Evolutionary conservation across 441 rosid species (phyloP).

Genomic region (Populus hybrid): DNA sequence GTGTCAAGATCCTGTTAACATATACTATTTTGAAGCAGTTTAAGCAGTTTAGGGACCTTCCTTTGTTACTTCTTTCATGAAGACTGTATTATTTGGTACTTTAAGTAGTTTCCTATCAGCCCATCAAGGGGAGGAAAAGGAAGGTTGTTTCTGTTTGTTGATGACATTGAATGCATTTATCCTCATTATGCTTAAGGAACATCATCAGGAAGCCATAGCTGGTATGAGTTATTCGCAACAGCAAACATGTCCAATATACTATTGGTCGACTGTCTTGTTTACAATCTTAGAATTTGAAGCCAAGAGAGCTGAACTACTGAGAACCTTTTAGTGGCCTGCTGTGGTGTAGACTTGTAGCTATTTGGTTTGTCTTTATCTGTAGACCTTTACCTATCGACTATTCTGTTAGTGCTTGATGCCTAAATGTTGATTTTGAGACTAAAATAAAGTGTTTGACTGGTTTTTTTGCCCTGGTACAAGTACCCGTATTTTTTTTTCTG

Average conservation of each 20-base stretch:
- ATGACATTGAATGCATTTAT: neutral
- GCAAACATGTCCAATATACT: neutral
- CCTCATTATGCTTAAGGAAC: neutral
- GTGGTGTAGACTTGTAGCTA: neutral
- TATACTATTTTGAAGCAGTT: neutral
- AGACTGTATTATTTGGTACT: too few relatives aligned
- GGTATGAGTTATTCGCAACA: neutral
- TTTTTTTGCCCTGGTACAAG: neutral
- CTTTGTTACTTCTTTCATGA: neutral
- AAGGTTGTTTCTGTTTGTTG: too few relatives aligned
- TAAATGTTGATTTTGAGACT: neutral
- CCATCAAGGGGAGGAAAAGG: too few relatives aligned
- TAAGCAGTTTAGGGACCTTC: neutral
- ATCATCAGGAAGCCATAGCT: neutral
- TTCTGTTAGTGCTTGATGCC: neutral
- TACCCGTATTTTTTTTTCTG: neutral
- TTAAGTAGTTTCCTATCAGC: too few relatives aligned
- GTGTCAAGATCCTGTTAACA: neutral
- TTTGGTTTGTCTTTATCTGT: neutral
- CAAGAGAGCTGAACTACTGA: neutral
- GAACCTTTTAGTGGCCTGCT: neutral
- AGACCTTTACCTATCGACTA: neutral
- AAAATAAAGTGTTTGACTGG: neutral
- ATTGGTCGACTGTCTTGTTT: neutral
- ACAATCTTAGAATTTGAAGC: neutral